Base-by-base conservation (phyloP, 805 yeast genomes). In the Wickerhamiella siamensis region DNA sequence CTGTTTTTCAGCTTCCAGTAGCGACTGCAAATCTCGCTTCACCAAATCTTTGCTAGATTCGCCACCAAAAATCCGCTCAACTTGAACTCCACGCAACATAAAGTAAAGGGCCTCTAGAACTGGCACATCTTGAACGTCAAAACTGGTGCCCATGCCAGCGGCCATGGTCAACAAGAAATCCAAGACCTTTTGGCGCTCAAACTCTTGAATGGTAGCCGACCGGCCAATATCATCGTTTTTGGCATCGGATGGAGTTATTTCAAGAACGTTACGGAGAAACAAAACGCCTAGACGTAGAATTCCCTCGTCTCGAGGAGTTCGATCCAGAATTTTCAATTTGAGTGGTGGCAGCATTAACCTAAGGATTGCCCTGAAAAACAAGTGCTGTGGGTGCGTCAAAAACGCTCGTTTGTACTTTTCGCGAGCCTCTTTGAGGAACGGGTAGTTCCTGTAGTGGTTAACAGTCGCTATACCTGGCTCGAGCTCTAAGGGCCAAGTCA, bases 401-500 rank as follows among this genome's bases (percentile, higher is more conserved):
- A 87, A 64, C 3, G 71, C 70, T 45, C 75, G 74, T 57, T 88
- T 91, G 59, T 88, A 91, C 3, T 59, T 53, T 22, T 78, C 52
- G 48, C 86, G 95, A 21, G 77, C 71, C 45, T 72, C 75, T 47
- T 75, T 74, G 38, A 87, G 63, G 40, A 73, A 73, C 8, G 77
- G 65, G 53, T 71, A 79, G 32, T 72, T 65, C 17, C 66, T 61
- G 33, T 74, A 65, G 51, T 81, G 83, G 41, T 72, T 73, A 17
- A 64, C 65, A 0, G 78, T 64, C 4, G 43, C 46, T n/a, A 72
- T 73, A 17, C 69, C 73, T 8, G 70, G 60, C 40, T 65, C 71
- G n/a, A 83, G 57, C 27, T 75, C 75, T 4, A 81, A 56, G 0
- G 97, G 97, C 83, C 94, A 81, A 0, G 95, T 81, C 53, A 91